A percentile compares a stretch with the other conserved stretches of the same genome.
Evolutionary conservation across 176 grass and related monocot species (phyloP).

Genomic region (barley (Hordeum vulgare)): DNA sequence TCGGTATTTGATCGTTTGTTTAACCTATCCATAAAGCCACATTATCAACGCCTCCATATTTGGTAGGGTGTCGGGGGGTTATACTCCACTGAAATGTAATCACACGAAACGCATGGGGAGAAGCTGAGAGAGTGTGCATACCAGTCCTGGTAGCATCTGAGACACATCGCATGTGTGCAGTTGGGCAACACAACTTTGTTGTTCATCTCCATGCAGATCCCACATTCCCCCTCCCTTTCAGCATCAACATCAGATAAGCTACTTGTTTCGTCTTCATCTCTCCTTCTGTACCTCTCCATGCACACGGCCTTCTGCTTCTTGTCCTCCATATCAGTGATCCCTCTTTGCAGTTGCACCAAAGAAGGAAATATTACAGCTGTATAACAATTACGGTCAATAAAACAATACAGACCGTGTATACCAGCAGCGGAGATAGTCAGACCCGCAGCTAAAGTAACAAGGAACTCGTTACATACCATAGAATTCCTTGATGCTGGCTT

Average conservation of each 20-base stretch:
- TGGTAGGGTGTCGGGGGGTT: background rate
- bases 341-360: constrained; percentile 80
- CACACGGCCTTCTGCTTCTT: constrained; percentile 61
- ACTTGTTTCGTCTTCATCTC: constrained; percentile 38
- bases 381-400: background rate
- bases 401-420: background rate
- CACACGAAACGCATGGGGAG: constrained; percentile 11
- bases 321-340: constrained; percentile 66
- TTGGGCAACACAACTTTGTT: constrained; percentile 79
- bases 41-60: background rate
- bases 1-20: no score
- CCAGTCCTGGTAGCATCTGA: constrained; percentile 69
- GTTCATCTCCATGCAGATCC: constrained; percentile 79
- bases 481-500: constrained; percentile 83
- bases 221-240: constrained; percentile 89
- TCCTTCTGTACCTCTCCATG: constrained; percentile 65
- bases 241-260: constrained; percentile 61
- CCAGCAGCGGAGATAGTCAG: background rate
- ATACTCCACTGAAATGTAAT: constrained; percentile 3
- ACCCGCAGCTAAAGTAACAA: background rate
- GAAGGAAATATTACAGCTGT: constrained; percentile 91
- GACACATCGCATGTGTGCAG: constrained; percentile 73
- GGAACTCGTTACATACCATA: constrained; percentile 52
- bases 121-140: constrained; percentile 4
- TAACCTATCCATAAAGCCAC: background rate